Evolutionary conservation across 2,329 filamentous ascomycete species (phyloP).

Genomic region (Colletotrichum eremochloae): DNA sequence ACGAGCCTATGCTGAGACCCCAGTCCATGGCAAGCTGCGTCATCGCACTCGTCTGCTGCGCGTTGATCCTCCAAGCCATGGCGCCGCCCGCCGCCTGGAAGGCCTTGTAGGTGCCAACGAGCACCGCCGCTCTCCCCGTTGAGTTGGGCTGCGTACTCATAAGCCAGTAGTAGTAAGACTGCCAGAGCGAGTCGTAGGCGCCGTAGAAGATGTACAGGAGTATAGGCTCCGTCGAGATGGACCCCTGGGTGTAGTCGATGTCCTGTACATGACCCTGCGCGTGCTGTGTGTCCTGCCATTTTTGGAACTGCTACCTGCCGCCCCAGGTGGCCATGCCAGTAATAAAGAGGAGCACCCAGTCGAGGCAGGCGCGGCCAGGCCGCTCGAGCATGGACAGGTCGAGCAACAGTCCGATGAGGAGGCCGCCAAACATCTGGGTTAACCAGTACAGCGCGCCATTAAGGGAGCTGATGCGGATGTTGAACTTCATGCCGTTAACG

Average conservation of each 20-base stretch:
- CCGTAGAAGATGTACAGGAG: slow-evolving; percentile 80
- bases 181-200: slow-evolving; percentile 76
- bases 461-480: slow-evolving; percentile 67
- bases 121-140: slow-evolving; percentile 55
- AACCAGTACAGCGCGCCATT: slow-evolving; percentile 69
- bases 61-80: slow-evolving; percentile 61
- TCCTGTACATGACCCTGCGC: slow-evolving; percentile 57
- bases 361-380: slow-evolving; percentile 59
- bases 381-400: slow-evolving; percentile 59
- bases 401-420: slow-evolving; percentile 60
- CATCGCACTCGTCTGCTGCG: slow-evolving; percentile 52
- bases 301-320: slow-evolving; percentile 76
- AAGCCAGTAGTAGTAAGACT: slow-evolving; percentile 74
- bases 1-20: slow-evolving; percentile 59
- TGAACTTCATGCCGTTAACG: slow-evolving; percentile 68
- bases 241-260: slow-evolving; percentile 61
- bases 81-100: slow-evolving; percentile 59
- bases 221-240: slow-evolving; percentile 71
- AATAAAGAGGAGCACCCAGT: slow-evolving; percentile 61
- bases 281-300: slow-evolving; percentile 62
- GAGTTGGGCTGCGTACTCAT: slow-evolving; percentile 61
- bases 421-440: slow-evolving; percentile 67
- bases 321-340: slow-evolving; percentile 69
- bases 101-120: slow-evolving; percentile 62
- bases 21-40: slow-evolving; percentile 61